Base-by-base conservation (phyloP, 108 stramenopile genomes). In the Skeletonema potamos region DNA sequence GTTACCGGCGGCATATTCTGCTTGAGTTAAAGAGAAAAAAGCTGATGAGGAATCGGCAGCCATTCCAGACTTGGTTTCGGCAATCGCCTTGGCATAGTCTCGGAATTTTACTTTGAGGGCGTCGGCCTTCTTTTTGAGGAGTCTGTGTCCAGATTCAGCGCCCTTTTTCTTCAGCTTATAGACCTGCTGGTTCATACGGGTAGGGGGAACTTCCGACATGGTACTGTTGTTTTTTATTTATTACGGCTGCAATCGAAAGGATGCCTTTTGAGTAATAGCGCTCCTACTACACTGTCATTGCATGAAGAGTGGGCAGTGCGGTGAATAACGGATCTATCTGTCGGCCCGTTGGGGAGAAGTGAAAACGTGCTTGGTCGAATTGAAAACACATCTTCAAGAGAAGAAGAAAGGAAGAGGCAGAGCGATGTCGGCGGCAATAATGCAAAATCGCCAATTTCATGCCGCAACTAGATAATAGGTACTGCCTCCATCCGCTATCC, bases 1-100 rank as follows among this genome's bases (percentile, higher is more conserved):
- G 86, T 97, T 96, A 13, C 98, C 98, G 12, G 97, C 98, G 28
- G 97, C 98, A 75, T 99, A 98, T 81, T 98, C 96, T n/a, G 97
- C 97, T 66, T 97, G 94, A 7, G 98, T 99, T 57, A 99, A 68
- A 28, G 90, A 92, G 83, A 99, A 99, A 71, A 94, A 99, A 10
- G 98, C 95, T 55, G 64, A 69, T 26, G 92, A 82, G 2, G 90
- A 84, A 76, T 93, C 92, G 15, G 90, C 72, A 15, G 92, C 70
- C 97, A 98, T 97, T 63, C 70, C 68, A 56, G 84, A 86, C 80
- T 98, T 97, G 46, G 93, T 95, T 74, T 96, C 94, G 62, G 96
- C 93, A 79, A 98, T 98, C n/a, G 57, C 62, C 72, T 98, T 98
- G 74, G 96, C 96, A 73, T 97, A 97, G 56, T 93, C 96, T 63